A percentile compares a stretch with the other conserved stretches of the same genome.
phyloP scores from a whole-genome alignment of 345 rosid species.

The Bruguiera parviflora region DNA sequence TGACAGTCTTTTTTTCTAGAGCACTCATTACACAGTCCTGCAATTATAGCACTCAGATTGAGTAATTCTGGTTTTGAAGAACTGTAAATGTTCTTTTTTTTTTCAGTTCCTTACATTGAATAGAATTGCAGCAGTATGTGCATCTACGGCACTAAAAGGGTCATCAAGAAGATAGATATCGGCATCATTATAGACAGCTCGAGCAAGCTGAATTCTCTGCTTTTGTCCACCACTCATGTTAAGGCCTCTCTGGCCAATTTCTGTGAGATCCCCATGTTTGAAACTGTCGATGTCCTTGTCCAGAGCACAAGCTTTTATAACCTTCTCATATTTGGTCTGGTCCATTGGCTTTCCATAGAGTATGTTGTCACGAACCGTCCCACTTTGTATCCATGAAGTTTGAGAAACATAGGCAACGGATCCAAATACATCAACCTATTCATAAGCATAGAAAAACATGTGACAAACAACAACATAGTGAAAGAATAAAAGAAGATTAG shows the following conservation, averaged over 20 bases:
- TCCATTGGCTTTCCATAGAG: constrained; percentile 23
- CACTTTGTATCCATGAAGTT: constrained; percentile 83
- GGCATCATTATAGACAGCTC: constrained; percentile 61
- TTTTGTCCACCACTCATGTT: constrained; percentile 88
- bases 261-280: constrained; percentile 52
- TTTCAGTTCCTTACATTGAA: constrained; percentile 38
- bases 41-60: constrained; percentile 4
- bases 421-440: constrained; percentile 47
- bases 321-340: constrained; percentile 23
- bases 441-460: not conserved
- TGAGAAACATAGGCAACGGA: constrained; percentile 68
- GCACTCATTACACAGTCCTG: constrained; percentile 38
- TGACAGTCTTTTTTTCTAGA: constrained; percentile 32
- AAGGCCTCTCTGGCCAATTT: constrained; percentile 76
- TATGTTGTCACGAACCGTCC: constrained; percentile 46
- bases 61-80: constrained; percentile 4
- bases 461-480: not conserved
- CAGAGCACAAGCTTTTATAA: constrained; percentile 54
- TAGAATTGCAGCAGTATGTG: constrained; percentile 63
- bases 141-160: constrained; percentile 84
- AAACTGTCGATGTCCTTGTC: constrained; percentile 54
- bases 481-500: too few species aligned
- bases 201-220: constrained; percentile 74
- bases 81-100: not conserved
- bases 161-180: constrained; percentile 76